Percentiles rank a stretch among this genome's conserved stretches.
Conservation (phyloP, 768 basidiomycete species). For the Rhodotorula diobovata region DNA sequence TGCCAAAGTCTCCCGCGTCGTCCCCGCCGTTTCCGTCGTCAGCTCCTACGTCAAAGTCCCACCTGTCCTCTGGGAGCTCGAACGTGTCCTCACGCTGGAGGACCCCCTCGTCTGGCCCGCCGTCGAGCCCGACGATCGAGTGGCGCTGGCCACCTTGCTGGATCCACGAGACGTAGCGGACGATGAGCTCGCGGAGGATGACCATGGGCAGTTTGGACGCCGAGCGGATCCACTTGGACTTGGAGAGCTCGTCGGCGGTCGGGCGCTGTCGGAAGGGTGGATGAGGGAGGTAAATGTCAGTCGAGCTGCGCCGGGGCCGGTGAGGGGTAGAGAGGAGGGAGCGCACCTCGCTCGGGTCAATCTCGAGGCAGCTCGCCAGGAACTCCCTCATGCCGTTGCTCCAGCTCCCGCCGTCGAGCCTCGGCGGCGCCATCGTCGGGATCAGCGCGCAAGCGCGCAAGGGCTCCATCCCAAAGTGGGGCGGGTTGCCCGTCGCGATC, state of each 20-base stretch:
- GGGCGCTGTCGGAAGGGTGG: constrained; percentile 63
- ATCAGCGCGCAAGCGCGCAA: constrained; percentile 85
- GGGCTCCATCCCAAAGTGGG: constrained; percentile 60
- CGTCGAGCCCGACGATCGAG: constrained; percentile 62
- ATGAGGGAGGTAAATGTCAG: neutral
- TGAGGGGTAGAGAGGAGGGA: constrained; percentile 3
- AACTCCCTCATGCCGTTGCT: constrained; percentile 85
- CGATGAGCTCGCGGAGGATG: constrained; percentile 71
- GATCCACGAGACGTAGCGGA: constrained; percentile 69
- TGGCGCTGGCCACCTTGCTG: constrained; percentile 65
- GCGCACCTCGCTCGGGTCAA: constrained; percentile 70
- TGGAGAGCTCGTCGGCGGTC: constrained; percentile 79
- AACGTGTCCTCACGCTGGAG: constrained; percentile 29
- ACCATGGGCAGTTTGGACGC: constrained; percentile 63
- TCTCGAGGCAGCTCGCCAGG: constrained; percentile 71
- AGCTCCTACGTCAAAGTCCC: constrained; percentile 37
- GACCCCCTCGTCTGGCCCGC: constrained; percentile 50
- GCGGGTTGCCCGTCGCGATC: constrained; percentile 92
- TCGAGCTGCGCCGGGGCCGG: no score
- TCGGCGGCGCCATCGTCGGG: constrained; percentile 72
- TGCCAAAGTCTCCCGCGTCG: constrained; percentile 27
- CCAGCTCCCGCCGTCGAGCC: constrained; percentile 54
- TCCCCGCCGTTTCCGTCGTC: neutral
- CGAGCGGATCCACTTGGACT: constrained; percentile 79
- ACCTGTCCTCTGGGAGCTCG: constrained; percentile 36